These are phyloP conservation scores for Microstegium vimineum DNA, from an alignment of 176 grass and related monocot genomes.

Conservation along the genomic window DNA sequence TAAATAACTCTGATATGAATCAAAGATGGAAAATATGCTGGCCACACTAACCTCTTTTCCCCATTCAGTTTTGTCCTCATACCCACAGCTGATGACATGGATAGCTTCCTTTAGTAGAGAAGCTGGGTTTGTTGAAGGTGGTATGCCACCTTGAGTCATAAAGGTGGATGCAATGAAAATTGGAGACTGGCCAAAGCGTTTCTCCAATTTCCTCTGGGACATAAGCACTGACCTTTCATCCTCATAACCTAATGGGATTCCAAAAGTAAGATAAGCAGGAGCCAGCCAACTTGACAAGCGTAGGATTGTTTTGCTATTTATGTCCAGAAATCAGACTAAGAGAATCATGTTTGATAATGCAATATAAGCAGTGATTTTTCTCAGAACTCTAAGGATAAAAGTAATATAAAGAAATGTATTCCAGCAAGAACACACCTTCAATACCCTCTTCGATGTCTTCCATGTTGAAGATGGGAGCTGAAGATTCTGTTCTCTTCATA, in stretches of 20 bases:
- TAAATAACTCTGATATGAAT: not conserved
- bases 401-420: not conserved
- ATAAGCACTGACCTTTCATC: slow-evolving; percentile 95
- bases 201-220: slow-evolving; percentile 94
- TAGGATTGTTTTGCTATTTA: not conserved
- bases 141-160: slow-evolving; percentile 88
- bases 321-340: not conserved
- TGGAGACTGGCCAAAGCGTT: slow-evolving; percentile 95
- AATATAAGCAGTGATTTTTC: not conserved
- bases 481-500: slow-evolving; percentile 98
- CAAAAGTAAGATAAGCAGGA: slow-evolving; percentile 24
- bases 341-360: slow-evolving; percentile 4
- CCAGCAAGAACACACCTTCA: slow-evolving; percentile 60
- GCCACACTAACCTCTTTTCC: slow-evolving; percentile 86
- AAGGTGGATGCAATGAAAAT: slow-evolving; percentile 94
- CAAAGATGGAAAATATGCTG: not conserved
- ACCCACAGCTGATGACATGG: slow-evolving; percentile 96
- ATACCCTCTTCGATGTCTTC: slow-evolving; percentile 98
- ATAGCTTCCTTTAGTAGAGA: slow-evolving; percentile 98
- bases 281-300: not conserved
- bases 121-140: slow-evolving; percentile 86
- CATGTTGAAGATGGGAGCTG: slow-evolving; percentile 99
- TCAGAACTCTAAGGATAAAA: not conserved
- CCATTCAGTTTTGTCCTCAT: slow-evolving; percentile 99
- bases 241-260: slow-evolving; percentile 65